Evolutionary conservation across 2,329 filamentous ascomycete genomes (phyloP).

Genomic region (Colletotrichum brevisporum): DNA sequence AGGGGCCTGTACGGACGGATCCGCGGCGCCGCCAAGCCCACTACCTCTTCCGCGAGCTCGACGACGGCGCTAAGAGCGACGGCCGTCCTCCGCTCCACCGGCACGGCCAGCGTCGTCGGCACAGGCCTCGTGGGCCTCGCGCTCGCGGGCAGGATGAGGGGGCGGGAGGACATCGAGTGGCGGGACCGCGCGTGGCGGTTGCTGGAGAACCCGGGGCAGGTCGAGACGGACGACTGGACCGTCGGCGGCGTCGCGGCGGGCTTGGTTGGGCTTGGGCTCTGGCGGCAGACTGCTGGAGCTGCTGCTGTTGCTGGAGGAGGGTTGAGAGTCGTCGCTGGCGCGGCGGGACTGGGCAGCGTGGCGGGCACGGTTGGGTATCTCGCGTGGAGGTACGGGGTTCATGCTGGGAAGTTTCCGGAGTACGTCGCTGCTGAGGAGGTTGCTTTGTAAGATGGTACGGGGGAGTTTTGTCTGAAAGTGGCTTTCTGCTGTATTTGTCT

Average conservation of each 20-base stretch:
- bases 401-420: slow-evolving; percentile 56
- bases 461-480: not conserved
- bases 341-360: slow-evolving; percentile 63
- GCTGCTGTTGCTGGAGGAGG: slow-evolving; percentile 41
- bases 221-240: slow-evolving; percentile 70
- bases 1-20: slow-evolving; percentile 48
- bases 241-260: slow-evolving; percentile 56
- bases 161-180: slow-evolving; percentile 73
- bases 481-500: not conserved
- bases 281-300: slow-evolving; percentile 46
- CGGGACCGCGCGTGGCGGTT: slow-evolving; percentile 74
- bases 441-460: slow-evolving; percentile 2
- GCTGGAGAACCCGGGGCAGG: slow-evolving; percentile 69
- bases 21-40: slow-evolving; percentile 28
- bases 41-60: not conserved
- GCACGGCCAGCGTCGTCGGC: slow-evolving; percentile 61
- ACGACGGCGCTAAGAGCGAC: slow-evolving; percentile 36
- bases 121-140: slow-evolving; percentile 59
- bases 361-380: slow-evolving; percentile 64
- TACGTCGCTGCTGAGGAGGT: slow-evolving; percentile 35
- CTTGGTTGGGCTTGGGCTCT: slow-evolving; percentile 46
- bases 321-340: slow-evolving; percentile 59
- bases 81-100: slow-evolving; percentile 56
- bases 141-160: slow-evolving; percentile 66
- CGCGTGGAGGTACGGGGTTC: slow-evolving; percentile 64